Conservation (phyloP, 768 basidiomycete genomes). For the Russula emetica region DNA sequence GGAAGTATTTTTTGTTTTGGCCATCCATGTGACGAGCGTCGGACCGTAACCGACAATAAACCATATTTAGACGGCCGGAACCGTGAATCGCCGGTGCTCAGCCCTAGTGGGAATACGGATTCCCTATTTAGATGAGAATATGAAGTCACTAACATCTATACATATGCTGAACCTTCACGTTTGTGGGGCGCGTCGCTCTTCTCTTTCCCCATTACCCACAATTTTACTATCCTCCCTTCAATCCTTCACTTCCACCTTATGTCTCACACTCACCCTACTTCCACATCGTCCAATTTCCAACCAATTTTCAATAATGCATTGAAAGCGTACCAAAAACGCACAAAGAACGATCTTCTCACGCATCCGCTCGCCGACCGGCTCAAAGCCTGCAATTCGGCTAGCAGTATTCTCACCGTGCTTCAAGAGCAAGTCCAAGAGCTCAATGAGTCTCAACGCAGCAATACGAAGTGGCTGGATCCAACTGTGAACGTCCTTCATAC, state of each 20-base stretch:
- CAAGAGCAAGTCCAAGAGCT: background rate
- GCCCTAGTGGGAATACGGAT: too few species aligned
- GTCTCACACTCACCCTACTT: background rate
- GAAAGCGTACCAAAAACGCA: background rate
- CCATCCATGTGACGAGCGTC: too few species aligned
- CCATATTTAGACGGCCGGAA: too few species aligned
- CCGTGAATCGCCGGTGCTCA: too few species aligned
- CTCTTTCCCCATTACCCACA: background rate
- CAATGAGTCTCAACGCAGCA: background rate
- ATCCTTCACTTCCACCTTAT: background rate
- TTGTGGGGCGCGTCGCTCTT: too few species aligned
- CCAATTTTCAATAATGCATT: background rate
- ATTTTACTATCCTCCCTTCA: background rate
- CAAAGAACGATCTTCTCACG: background rate
- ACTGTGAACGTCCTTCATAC: background rate
- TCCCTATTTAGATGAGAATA: too few species aligned
- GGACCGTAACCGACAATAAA: too few species aligned
- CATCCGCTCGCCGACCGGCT: background rate
- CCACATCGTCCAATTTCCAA: background rate
- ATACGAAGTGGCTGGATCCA: background rate
- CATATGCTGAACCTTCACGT: too few species aligned
- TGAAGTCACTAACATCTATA: too few species aligned
- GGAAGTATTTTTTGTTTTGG: too few species aligned
- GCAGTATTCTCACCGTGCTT: background rate
- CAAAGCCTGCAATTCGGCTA: background rate